Conservation (phyloP, 2,329 filamentous ascomycete species). For the Dothideomycetidae sp. region DNA sequence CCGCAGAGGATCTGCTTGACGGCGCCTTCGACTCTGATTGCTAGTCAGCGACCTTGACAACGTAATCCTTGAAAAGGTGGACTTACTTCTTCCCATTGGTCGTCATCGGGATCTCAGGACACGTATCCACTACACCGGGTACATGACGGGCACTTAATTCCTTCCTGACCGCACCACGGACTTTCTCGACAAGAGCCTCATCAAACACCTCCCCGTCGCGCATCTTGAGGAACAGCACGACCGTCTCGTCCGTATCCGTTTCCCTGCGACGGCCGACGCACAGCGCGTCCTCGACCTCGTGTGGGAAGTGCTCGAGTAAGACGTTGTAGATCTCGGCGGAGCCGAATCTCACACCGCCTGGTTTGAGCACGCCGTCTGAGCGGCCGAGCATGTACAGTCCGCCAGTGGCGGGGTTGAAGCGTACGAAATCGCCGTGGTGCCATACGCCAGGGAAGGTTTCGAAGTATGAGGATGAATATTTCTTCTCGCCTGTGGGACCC, state of each 20-base stretch:
- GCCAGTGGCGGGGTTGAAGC: constrained; percentile 54
- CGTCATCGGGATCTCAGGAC: constrained; percentile 77
- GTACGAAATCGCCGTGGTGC: constrained; percentile 91
- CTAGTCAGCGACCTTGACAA: neutral
- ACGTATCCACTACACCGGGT: constrained; percentile 67
- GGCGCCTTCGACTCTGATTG: constrained; percentile 71
- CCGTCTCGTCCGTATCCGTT: constrained; percentile 66
- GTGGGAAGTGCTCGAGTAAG: constrained; percentile 67
- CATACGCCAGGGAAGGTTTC: constrained; percentile 65
- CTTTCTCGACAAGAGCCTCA: constrained; percentile 44
- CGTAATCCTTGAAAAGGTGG: too few relatives aligned
- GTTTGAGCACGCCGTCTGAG: constrained; percentile 86
- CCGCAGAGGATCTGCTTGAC: constrained; percentile 94
- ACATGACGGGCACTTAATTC: constrained; percentile 85
- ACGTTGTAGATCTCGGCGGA: constrained; percentile 94
- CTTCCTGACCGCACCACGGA: constrained; percentile 55
- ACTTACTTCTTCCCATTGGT: constrained; percentile 89
- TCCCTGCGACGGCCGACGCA: constrained; percentile 66
- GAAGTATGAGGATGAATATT: constrained; percentile 78
- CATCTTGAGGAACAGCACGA: constrained; percentile 80
- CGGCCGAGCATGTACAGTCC: constrained; percentile 83
- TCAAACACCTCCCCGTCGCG: constrained; percentile 42
- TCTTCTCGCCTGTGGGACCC: constrained; percentile 54
- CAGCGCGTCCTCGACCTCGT: constrained; percentile 68
- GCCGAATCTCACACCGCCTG: constrained; percentile 79